Conservation (phyloP, 2,329 filamentous ascomycete species). For the Canariomyces notabilis region DNA sequence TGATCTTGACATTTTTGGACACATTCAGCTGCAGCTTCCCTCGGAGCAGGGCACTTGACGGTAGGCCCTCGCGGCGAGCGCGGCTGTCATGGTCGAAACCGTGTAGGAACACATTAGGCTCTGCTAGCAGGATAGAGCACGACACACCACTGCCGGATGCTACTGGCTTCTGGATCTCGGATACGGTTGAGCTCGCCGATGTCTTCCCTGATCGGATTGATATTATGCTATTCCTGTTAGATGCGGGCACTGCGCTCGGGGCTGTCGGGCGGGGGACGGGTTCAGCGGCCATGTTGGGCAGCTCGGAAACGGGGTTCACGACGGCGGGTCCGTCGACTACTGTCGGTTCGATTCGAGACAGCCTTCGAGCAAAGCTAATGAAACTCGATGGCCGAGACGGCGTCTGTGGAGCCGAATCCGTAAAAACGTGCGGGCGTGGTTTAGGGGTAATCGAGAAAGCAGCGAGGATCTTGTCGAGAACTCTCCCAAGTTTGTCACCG, state of each 20-base stretch:
- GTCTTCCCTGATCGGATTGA: slow-evolving; percentile 48
- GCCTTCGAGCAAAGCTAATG: slow-evolving; percentile 22
- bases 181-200: slow-evolving; percentile 46
- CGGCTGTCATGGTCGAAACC: slow-evolving; percentile 71
- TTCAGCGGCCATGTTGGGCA: slow-evolving; percentile 29
- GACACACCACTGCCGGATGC: slow-evolving; percentile 70
- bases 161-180: slow-evolving; percentile 65
- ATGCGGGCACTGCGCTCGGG: slow-evolving; percentile 24
- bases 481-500: slow-evolving; percentile 30
- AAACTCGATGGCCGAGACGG: slow-evolving; percentile 25
- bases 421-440: slow-evolving; percentile 12
- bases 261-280: slow-evolving; percentile 24
- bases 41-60: slow-evolving; percentile 72
- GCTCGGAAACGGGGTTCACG: slow-evolving; percentile 7
- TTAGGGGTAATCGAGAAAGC: slow-evolving; percentile 23
- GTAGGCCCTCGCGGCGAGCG: slow-evolving; percentile 49
- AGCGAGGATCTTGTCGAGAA: slow-evolving; percentile 27
- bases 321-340: slow-evolving; percentile 1
- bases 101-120: slow-evolving; percentile 74
- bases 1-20: slow-evolving; percentile 87
- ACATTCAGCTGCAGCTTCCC: slow-evolving; percentile 78
- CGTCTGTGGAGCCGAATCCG: slow-evolving; percentile 10
- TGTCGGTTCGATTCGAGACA: slow-evolving; percentile 18
- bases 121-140: slow-evolving; percentile 69
- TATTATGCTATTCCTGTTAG: slow-evolving; percentile 46